A percentile compares a stretch with the other conserved stretches of the same genome.
These are phyloP conservation scores for Aegilops umbellulata DNA, from an alignment of 176 grass and related monocot genomes.

Conservation along the genomic window DNA sequence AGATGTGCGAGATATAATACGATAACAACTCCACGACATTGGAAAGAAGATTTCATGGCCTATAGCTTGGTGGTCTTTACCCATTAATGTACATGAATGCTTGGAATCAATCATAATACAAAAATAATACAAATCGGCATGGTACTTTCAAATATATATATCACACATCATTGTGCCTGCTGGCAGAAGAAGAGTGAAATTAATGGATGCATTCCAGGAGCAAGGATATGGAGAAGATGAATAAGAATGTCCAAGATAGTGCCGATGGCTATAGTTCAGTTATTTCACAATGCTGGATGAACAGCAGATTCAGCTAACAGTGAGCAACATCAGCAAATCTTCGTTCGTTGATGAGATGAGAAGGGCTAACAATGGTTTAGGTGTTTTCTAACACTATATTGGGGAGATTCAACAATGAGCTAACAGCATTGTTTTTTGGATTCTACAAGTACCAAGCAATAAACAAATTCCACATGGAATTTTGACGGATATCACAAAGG, in stretches of 20 bases:
- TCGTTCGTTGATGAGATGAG: not conserved
- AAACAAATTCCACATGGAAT: not conserved
- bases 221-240: not conserved
- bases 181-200: not conserved
- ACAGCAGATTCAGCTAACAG: not conserved
- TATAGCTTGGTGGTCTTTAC: too few relatives aligned
- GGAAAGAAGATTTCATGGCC: too few relatives aligned
- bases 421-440: not conserved
- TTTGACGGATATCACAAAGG: conserved; percentile 16
- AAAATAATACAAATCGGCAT: too few relatives aligned
- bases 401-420: not conserved
- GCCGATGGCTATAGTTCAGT: not conserved
- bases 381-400: not conserved
- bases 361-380: not conserved
- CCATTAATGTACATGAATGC: too few relatives aligned
- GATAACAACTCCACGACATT: too few relatives aligned
- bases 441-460: conserved; percentile 11
- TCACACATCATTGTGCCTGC: not conserved
- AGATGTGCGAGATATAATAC: too few relatives aligned
- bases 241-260: conserved; percentile 23
- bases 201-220: not conserved
- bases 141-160: not conserved
- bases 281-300: not conserved
- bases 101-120: too few relatives aligned
- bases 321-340: not conserved